These are phyloP conservation scores for Cordyceps pruinosa DNA, from an alignment of 2,329 filamentous ascomycete genomes.

Conservation along the genomic window DNA sequence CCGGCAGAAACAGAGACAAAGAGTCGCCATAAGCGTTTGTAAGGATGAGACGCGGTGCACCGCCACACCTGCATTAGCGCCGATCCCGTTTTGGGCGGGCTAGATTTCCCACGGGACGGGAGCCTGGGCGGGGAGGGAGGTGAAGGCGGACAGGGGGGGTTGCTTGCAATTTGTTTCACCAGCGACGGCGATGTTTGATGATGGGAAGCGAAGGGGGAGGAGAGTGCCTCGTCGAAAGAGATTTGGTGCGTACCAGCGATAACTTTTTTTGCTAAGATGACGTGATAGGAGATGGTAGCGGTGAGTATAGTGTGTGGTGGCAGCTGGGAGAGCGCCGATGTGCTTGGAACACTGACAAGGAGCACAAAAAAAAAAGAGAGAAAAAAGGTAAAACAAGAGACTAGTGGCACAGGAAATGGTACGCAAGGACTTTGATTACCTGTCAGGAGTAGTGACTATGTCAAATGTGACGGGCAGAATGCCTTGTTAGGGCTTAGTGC, in stretches of 20 bases:
- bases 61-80: slow-evolving; percentile 33
- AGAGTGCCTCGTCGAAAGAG: too few relatives aligned
- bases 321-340: too few relatives aligned
- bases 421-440: background rate
- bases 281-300: too few relatives aligned
- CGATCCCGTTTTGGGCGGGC: slow-evolving; percentile 25
- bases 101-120: slow-evolving; percentile 9
- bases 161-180: background rate
- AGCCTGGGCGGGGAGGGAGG: background rate
- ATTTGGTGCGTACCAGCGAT: too few relatives aligned
- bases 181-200: background rate
- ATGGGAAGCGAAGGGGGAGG: too few relatives aligned
- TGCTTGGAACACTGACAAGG: too few relatives aligned
- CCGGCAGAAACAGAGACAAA: background rate
- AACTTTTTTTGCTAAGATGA: background rate
- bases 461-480: background rate
- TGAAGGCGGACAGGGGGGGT: background rate
- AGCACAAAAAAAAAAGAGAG: background rate
- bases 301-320: too few relatives aligned
- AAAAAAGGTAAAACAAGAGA: background rate
- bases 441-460: background rate
- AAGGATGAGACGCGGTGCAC: slow-evolving; percentile 22
- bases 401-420: background rate
- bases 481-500: background rate
- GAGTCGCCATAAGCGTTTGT: background rate